These are phyloP conservation scores for Coccinonectria pachysandricola DNA, from an alignment of 2,329 filamentous ascomycete species.

Conservation along the genomic window DNA sequence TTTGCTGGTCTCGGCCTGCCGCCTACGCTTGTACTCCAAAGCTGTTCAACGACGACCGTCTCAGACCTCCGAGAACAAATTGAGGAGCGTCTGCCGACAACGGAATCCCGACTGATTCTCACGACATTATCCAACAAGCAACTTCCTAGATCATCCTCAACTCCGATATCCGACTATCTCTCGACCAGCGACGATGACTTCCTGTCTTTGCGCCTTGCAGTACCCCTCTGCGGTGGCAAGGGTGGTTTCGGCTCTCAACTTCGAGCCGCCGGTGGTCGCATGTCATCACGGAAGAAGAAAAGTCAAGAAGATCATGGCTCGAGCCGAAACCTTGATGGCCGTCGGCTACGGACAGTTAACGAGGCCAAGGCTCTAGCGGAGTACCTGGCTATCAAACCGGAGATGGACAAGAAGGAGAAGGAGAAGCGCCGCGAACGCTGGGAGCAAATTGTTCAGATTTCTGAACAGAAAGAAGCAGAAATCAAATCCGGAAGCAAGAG, in stretches of 20 bases:
- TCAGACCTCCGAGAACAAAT: slow-evolving; percentile 55
- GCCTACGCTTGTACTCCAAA: slow-evolving; percentile 68
- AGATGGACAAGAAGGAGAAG: slow-evolving; percentile 92
- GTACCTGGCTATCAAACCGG: slow-evolving; percentile 89
- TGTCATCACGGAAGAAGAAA: slow-evolving; percentile 90
- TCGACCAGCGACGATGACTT: slow-evolving; percentile 51
- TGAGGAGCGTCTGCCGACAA: slow-evolving; percentile 49
- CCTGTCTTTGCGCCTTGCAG: slow-evolving; percentile 69
- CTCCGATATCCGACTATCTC: slow-evolving; percentile 53
- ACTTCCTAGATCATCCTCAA: slow-evolving; percentile 43
- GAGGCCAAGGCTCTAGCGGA: slow-evolving; percentile 94
- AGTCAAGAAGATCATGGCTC: slow-evolving; percentile 80
- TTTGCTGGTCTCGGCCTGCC: slow-evolving; percentile 77
- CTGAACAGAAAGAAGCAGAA: slow-evolving; percentile 76
- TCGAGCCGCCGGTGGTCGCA: slow-evolving; percentile 90
- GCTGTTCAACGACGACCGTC: slow-evolving; percentile 54
- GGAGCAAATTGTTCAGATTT: slow-evolving; percentile 77
- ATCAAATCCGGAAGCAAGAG: slow-evolving; percentile 62
- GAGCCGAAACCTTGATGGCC: slow-evolving; percentile 85
- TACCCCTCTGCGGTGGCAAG: slow-evolving; percentile 82
- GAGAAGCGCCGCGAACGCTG: slow-evolving; percentile 75
- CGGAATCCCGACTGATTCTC: slow-evolving; percentile 56
- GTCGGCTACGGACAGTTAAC: slow-evolving; percentile 79
- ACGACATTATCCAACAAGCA: slow-evolving; percentile 73
- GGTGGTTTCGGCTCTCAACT: slow-evolving; percentile 97